These are phyloP conservation scores for Elsinoe perseae DNA, from an alignment of 2,329 filamentous ascomycete species.

Conservation along the genomic window DNA sequence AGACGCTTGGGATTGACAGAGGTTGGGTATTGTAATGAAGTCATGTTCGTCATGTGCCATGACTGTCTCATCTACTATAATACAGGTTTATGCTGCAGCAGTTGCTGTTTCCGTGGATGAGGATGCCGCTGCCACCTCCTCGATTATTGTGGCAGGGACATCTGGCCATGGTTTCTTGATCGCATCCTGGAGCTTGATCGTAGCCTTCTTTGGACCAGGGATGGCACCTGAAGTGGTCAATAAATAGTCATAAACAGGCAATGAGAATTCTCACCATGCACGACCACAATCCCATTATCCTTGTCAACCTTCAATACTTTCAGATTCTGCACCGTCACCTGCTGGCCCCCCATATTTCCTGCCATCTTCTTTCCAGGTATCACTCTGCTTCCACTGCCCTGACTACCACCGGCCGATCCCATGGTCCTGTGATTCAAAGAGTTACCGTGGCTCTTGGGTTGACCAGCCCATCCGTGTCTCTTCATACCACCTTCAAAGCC, in stretches of 20 bases:
- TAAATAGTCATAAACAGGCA: neutral
- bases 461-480: slow-evolving; percentile 79
- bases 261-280: slow-evolving; percentile 57
- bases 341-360: slow-evolving; percentile 85
- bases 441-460: slow-evolving; percentile 89
- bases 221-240: slow-evolving; percentile 51
- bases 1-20: slow-evolving; percentile 29
- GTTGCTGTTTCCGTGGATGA: neutral
- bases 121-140: neutral
- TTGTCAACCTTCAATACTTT: slow-evolving; percentile 81
- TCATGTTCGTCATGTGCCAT: slow-evolving; percentile 5
- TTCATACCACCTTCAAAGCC: slow-evolving; percentile 99
- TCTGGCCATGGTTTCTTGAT: slow-evolving; percentile 74
- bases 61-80: neutral
- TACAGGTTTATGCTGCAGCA: slow-evolving; percentile 3
- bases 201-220: slow-evolving; percentile 76
- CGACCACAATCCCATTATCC: slow-evolving; percentile 77
- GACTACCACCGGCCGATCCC: slow-evolving; percentile 80
- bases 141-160: slow-evolving; percentile 25
- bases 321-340: slow-evolving; percentile 84
- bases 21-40: slow-evolving; percentile 4
- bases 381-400: slow-evolving; percentile 87
- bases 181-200: slow-evolving; percentile 82
- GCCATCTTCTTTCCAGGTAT: slow-evolving; percentile 97
- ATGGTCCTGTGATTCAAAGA: slow-evolving; percentile 89